Evolutionary conservation across 1,139 yeast genomes (phyloP).

Genomic region (Blastobotrys ciferrii): DNA sequence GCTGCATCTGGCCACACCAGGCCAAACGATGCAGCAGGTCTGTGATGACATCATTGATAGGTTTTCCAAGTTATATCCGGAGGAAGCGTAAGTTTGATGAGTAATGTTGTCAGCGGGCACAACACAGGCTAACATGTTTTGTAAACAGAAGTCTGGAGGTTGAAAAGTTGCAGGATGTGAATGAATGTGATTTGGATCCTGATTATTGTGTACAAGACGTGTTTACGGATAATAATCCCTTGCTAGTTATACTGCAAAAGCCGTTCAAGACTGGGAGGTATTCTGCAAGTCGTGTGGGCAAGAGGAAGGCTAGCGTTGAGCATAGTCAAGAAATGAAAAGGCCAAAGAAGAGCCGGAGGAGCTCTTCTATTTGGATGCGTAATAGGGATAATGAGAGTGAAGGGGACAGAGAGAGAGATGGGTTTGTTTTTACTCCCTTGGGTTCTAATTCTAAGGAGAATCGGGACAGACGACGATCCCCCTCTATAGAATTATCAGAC

Average conservation of each 20-base stretch:
- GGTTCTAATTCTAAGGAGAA: background rate
- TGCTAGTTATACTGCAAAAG: slow-evolving; percentile 31
- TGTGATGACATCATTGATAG: slow-evolving; percentile 51
- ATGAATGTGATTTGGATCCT: slow-evolving; percentile 73
- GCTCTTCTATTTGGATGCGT: slow-evolving; percentile 24
- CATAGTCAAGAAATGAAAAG: slow-evolving; percentile 4
- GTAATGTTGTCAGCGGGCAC: background rate
- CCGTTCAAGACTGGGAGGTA: background rate
- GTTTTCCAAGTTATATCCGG: slow-evolving; percentile 62
- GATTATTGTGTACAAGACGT: slow-evolving; percentile 65
- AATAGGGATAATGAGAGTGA: slow-evolving; percentile 4
- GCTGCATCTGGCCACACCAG: slow-evolving; percentile 56
- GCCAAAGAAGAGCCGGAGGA: slow-evolving; percentile 14
- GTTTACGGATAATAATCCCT: slow-evolving; percentile 53
- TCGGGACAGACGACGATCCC: slow-evolving; percentile 3
- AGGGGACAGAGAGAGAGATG: slow-evolving; percentile 2
- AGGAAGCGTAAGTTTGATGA: slow-evolving; percentile 35
- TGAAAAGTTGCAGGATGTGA: slow-evolving; percentile 58
- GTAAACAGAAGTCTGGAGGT: slow-evolving; percentile 43
- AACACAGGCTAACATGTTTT: background rate
- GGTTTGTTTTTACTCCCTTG: slow-evolving; percentile 12
- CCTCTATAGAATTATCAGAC: slow-evolving; percentile 7
- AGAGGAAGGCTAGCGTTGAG: slow-evolving; percentile 14
- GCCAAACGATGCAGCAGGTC: slow-evolving; percentile 46
- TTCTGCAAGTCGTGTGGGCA: background rate